A percentile compares a stretch with the other conserved stretches of the same genome.
These are phyloP conservation scores for Trichoderma asperelloides DNA, from an alignment of 495 filamentous ascomycete species.

Conservation along the genomic window DNA sequence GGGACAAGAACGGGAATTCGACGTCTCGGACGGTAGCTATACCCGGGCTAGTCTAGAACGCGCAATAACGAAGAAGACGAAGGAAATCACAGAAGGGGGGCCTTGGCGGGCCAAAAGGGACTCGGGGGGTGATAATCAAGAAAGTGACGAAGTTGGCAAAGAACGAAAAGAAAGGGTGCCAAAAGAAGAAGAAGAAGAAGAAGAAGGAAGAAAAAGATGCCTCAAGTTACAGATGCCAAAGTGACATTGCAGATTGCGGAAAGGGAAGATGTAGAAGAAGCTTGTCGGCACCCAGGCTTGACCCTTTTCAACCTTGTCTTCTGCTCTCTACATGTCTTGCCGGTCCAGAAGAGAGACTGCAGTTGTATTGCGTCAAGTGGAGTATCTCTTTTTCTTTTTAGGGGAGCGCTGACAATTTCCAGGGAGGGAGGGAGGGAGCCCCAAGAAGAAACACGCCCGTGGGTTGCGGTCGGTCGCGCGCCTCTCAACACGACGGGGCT, in stretches of 20 bases:
- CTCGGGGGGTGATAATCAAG: neutral
- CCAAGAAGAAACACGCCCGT: no score
- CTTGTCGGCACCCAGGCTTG: neutral
- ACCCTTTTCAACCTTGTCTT: neutral
- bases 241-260: conserved; percentile 1
- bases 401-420: neutral
- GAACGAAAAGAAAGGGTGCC: neutral
- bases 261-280: neutral
- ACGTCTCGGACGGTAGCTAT: neutral
- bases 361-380: neutral
- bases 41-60: neutral
- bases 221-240: neutral
- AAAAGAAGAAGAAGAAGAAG: neutral
- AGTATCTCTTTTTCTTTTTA: neutral
- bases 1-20: neutral
- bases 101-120: neutral
- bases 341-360: neutral
- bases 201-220: neutral
- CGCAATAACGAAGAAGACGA: neutral
- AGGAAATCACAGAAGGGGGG: neutral
- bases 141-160: neutral
- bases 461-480: neutral
- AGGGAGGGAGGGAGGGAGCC: neutral
- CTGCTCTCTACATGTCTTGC: neutral
- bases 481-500: neutral